Evolutionary conservation across 192 early-diverging fungal species (phyloP), one percentile per base, ranked within the genome.

Genomic region (Backusella sp.): DNA sequence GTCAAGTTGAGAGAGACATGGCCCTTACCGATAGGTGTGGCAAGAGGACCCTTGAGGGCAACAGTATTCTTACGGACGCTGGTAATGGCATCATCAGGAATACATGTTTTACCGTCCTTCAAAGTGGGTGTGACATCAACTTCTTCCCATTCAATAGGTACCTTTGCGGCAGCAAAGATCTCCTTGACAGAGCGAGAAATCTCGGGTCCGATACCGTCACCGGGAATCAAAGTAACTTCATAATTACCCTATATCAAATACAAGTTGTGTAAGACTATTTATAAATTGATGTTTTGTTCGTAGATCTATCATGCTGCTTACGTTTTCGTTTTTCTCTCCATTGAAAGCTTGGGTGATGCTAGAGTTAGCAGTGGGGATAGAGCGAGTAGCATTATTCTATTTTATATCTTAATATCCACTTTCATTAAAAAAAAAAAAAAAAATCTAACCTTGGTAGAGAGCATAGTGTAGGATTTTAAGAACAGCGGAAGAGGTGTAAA

Each of bases 201-300:
- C 86, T 99, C 97, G 6, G 97, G 97, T 35, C 97, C 97, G 73
- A 99, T 99, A 68, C 97, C 97, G 84, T 99, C 97, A 73, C 97
- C 97, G 9, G 97, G 96, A 77, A 99, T 99, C 67, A 99, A 83
- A 71, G 96, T 97, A 62, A 98, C 96, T 52, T 83, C 86, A 84
- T 92, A 94, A 87, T 92, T 94, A 68, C 92, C 92, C 84, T 89
- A 76, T 35, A 68, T 9, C 17, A 35, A 39, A 36, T n/a, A 70
- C 6, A n/a, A 70, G 52, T 4, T 36, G 28, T 8, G 19, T 73
- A 32, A 28, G 15, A 1, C 26, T 17, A 19, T 26, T 23, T 17
- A 66, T 32, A 23, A 30, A 56, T 23, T 56, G 26, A 26, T 66
- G 32, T 2, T 66, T 35, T 66, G 9, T 65, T 26, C 23, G 3